phyloP scores from a whole-genome alignment of 2,329 filamentous ascomycete species.

The Stagonosporopsis cucurbitacearum region DNA sequence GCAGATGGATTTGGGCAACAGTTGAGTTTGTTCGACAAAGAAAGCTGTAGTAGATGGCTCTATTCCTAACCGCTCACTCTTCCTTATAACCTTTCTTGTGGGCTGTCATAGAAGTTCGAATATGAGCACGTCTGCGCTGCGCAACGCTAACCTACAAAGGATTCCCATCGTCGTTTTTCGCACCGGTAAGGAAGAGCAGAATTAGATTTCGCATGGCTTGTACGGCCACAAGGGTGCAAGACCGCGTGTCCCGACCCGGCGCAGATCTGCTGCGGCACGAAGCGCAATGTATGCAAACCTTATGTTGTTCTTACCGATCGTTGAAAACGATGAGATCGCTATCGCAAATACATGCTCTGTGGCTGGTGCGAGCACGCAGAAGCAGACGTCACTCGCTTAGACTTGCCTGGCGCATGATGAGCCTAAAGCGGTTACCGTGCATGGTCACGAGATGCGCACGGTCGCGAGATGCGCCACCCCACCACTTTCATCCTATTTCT shows the following conservation, averaged over 20 bases:
- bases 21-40: not conserved
- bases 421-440: constrained; percentile 6
- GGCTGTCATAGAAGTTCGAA: not conserved
- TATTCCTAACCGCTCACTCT: not conserved
- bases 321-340: constrained; percentile 2
- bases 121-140: not conserved
- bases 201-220: not conserved
- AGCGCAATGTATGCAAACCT: not conserved
- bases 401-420: constrained; percentile 8
- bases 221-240: not conserved
- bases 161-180: constrained; percentile 9
- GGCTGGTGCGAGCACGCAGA: not conserved
- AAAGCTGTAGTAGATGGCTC: not conserved
- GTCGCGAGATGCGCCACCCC: too few species aligned
- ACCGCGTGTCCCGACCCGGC: not conserved
- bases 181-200: not conserved
- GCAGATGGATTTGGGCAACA: too few species aligned
- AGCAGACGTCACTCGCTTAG: not conserved
- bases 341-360: not conserved
- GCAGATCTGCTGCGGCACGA: constrained; percentile 4
- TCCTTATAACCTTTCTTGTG: not conserved
- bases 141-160: constrained; percentile 7
- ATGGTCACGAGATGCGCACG: too few species aligned
- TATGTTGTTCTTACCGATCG: not conserved
- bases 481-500: too few species aligned